Evolutionary conservation across 148 eudicot genomes (phyloP).

Genomic region (Persicaria maculosa): DNA sequence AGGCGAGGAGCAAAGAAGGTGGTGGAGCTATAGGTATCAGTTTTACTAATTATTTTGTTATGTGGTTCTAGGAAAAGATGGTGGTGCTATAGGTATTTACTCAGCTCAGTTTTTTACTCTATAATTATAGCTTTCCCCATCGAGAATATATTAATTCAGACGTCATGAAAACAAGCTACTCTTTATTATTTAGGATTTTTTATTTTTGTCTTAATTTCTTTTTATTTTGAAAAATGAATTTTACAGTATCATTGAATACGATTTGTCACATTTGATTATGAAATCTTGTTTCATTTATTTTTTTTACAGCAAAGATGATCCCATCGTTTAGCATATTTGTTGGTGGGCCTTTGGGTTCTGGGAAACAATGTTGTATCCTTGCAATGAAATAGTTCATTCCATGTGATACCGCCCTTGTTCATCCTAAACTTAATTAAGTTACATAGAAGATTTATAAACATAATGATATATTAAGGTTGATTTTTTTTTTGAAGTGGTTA

Average conservation of each 20-base stretch:
- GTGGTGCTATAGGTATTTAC: constrained; percentile 85
- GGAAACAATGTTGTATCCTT: constrained; percentile 73
- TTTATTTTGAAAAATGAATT: not conserved
- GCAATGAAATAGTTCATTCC: not conserved
- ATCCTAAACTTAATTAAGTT: not conserved
- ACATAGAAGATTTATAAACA: too few species aligned
- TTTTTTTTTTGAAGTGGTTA: too few species aligned
- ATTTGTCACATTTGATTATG: not conserved
- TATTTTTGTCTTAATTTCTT: not conserved
- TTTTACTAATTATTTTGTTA: too few species aligned
- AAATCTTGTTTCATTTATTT: not conserved
- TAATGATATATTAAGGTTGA: too few species aligned
- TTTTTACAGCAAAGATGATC: constrained; percentile 88
- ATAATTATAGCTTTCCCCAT: not conserved
- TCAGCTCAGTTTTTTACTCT: not conserved
- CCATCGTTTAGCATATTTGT: constrained; percentile 95
- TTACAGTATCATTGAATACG: not conserved
- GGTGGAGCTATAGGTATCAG: too few species aligned
- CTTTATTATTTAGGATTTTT: not conserved
- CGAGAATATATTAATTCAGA: not conserved
- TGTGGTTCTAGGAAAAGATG: constrained; percentile 95
- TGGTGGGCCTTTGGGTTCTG: constrained; percentile 99
- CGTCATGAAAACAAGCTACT: not conserved
- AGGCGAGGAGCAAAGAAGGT: too few species aligned
- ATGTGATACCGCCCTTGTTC: not conserved